Evolutionary conservation across 768 basidiomycete genomes (phyloP).

Genomic region (Strobilomyces confusus): DNA sequence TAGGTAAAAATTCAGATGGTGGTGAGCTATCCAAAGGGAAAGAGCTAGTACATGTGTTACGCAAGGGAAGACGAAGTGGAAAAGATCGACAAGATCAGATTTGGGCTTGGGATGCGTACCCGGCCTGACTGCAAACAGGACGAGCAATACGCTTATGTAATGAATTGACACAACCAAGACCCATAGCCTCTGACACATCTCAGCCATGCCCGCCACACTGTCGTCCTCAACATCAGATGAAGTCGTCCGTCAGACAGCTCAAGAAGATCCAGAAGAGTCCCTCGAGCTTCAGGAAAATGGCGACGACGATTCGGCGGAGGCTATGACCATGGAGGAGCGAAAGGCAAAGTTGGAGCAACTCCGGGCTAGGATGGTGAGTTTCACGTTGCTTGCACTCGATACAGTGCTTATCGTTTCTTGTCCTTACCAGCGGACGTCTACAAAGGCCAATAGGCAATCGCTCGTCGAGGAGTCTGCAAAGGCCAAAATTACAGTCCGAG

Average conservation of each 20-base stretch:
- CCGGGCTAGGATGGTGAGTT: constrained; percentile 68
- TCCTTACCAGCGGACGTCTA: constrained; percentile 59
- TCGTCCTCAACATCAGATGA: constrained; percentile 5
- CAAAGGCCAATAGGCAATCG: constrained; percentile 80
- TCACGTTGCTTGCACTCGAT: not conserved
- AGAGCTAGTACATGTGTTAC: constrained; percentile 33
- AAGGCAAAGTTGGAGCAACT: constrained; percentile 75
- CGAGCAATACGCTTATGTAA: constrained; percentile 9
- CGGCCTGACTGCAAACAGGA: no score
- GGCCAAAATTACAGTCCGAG: constrained; percentile 71
- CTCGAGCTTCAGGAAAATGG: constrained; percentile 18
- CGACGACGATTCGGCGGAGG: constrained; percentile 12
- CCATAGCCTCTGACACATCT: not conserved
- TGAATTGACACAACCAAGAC: not conserved
- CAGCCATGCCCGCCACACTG: constrained; percentile 12
- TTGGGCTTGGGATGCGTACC: constrained; percentile 32
- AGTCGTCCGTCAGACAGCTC: constrained; percentile 5
- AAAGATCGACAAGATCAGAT: constrained; percentile 17
- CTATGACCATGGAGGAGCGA: constrained; percentile 62
- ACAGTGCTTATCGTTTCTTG: not conserved
- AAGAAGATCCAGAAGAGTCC: constrained; percentile 27
- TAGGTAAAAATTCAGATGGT: constrained; percentile 40
- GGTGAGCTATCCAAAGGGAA: constrained; percentile 36
- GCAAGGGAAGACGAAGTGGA: not conserved
- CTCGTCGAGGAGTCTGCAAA: constrained; percentile 82